Percentiles rank a stretch among this genome's conserved stretches.
Evolutionary conservation across 176 grass and related monocot genomes (phyloP).

Genomic region (Oryza glumipatula): DNA sequence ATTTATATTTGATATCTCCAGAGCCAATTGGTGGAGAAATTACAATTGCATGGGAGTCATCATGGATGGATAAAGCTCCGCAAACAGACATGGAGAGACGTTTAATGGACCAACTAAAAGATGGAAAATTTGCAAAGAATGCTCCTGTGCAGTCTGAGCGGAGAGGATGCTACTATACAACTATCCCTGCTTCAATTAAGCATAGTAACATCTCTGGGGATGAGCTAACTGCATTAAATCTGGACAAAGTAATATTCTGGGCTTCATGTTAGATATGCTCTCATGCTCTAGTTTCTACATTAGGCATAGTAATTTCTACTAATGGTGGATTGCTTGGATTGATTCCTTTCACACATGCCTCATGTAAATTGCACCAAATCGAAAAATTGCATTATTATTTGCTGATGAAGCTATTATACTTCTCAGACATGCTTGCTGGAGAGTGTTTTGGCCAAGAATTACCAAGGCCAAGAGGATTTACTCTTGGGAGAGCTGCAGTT

Average conservation of each 20-base stretch:
- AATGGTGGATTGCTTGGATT: not conserved
- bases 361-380: not conserved
- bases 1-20: conserved; percentile 35
- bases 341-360: not conserved
- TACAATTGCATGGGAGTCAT: conserved; percentile 74
- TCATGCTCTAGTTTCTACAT: not conserved
- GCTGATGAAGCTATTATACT: conserved; percentile 43
- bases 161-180: conserved; percentile 84
- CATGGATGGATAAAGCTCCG: conserved; percentile 65
- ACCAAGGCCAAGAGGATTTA: conserved; percentile 73
- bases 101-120: conserved; percentile 74
- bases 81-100: conserved; percentile 68
- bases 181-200: conserved; percentile 77
- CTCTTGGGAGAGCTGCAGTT: conserved; percentile 90
- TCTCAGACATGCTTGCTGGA: conserved; percentile 82
- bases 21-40: conserved; percentile 91
- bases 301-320: conserved; percentile 8
- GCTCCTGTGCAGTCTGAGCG: conserved; percentile 40
- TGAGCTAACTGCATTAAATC: conserved; percentile 82
- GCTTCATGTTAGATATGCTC: no score
- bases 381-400: conserved; percentile 6
- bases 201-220: conserved; percentile 58
- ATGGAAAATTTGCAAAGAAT: conserved; percentile 61
- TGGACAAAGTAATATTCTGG: conserved; percentile 81
- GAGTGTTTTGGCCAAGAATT: conserved; percentile 62